Conservation (phyloP, 768 basidiomycete species). For the Leccinum subgranulosum region DNA sequence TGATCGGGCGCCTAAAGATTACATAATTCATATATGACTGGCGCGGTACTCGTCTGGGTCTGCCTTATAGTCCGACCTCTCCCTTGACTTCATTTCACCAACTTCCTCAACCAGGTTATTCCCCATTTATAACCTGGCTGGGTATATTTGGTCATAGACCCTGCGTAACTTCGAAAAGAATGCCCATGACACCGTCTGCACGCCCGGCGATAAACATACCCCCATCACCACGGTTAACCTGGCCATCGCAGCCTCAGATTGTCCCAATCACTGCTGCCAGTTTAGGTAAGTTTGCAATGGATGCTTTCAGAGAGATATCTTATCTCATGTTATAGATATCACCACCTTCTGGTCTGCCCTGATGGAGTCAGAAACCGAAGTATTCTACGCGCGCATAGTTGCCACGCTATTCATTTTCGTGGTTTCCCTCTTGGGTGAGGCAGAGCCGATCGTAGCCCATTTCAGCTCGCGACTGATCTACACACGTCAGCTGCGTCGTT, state of each 20-base stretch:
- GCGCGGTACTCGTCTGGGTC: constrained; percentile 11
- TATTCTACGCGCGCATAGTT: constrained; percentile 1
- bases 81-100: neutral
- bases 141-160: neutral
- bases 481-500: constrained; percentile 59
- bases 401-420: constrained; percentile 46
- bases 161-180: neutral
- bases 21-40: constrained; percentile 12
- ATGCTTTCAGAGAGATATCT: neutral
- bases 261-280: neutral
- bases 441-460: neutral
- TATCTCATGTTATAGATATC: neutral
- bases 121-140: neutral
- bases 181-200: neutral
- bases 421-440: constrained; percentile 63
- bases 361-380: constrained; percentile 1
- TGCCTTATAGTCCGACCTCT: neutral
- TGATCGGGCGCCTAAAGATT: neutral
- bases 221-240: neutral
- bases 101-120: neutral
- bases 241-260: neutral
- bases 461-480: neutral
- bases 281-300: neutral
- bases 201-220: neutral
- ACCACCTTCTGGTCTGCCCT: neutral